Conservation (phyloP, 768 basidiomycete species). For the Lentinula sp. region DNA sequence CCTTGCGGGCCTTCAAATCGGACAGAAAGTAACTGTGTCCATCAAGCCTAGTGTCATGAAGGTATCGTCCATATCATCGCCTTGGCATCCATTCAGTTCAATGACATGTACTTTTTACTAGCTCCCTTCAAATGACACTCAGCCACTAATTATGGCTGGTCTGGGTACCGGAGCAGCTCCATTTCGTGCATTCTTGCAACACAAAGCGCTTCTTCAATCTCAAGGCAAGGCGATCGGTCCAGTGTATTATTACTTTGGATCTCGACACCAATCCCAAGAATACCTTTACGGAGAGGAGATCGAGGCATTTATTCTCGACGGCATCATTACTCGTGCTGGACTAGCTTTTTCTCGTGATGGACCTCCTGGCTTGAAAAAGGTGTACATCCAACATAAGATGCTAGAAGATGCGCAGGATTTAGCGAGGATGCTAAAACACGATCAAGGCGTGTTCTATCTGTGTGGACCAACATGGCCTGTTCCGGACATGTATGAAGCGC, state of each 20-base stretch:
- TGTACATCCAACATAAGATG: conserved; percentile 99
- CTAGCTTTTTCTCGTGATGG: conserved; percentile 96
- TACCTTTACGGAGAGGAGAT: conserved; percentile 97
- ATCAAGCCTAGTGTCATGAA: conserved; percentile 99
- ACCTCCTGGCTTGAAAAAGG: conserved; percentile 54
- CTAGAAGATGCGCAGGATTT: conserved; percentile 78
- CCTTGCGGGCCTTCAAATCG: conserved; percentile 74
- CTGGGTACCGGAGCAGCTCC: conserved; percentile 98
- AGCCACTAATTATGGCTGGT: conserved; percentile 98
- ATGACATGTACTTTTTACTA: conserved; percentile 22
- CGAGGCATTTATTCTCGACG: conserved; percentile 85
- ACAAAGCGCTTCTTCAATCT: conserved; percentile 77
- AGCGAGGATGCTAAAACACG: conserved; percentile 65
- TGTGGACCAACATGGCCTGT: conserved; percentile 99
- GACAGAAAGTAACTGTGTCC: conserved; percentile 93
- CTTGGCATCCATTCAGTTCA: neutral
- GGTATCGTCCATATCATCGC: conserved; percentile 33
- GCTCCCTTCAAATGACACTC: conserved; percentile 78
- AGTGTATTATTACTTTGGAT: conserved; percentile 97
- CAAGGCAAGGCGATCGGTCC: conserved; percentile 84
- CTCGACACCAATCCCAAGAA: conserved; percentile 90
- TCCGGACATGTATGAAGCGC: conserved; percentile 92
- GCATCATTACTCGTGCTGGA: conserved; percentile 83
- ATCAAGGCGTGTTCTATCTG: conserved; percentile 85
- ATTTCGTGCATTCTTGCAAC: conserved; percentile 98